phyloP scores from a whole-genome alignment of 2,329 filamentous ascomycete genomes.

The Hypoxylon sp. region DNA sequence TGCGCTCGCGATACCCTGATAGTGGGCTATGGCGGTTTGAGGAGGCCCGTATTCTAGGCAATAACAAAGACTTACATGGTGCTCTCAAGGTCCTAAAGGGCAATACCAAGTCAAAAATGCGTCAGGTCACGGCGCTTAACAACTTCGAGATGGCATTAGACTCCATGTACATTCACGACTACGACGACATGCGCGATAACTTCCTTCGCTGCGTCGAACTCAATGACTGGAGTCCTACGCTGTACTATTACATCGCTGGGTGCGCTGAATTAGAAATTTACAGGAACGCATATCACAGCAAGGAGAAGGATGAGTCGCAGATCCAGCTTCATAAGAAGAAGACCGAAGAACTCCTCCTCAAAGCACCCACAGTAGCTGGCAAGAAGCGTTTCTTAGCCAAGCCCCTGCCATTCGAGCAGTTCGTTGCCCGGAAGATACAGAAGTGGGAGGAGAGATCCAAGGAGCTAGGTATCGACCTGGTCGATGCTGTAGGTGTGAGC shows the following conservation, averaged over 20 bases:
- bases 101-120: slow-evolving; percentile 78
- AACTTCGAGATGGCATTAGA: slow-evolving; percentile 87
- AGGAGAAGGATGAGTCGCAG: slow-evolving; percentile 56
- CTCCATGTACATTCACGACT: slow-evolving; percentile 84
- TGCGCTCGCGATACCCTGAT: slow-evolving; percentile 84
- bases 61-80: slow-evolving; percentile 74
- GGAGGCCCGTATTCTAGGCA: slow-evolving; percentile 82
- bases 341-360: slow-evolving; percentile 79
- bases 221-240: slow-evolving; percentile 90
- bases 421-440: slow-evolving; percentile 83
- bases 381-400: slow-evolving; percentile 92
- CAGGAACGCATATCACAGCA: slow-evolving; percentile 68
- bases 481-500: slow-evolving; percentile 84
- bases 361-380: slow-evolving; percentile 80
- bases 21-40: slow-evolving; percentile 90
- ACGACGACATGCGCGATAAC: slow-evolving; percentile 77
- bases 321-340: slow-evolving; percentile 71
- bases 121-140: slow-evolving; percentile 87
- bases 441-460: slow-evolving; percentile 89
- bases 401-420: slow-evolving; percentile 90
- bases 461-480: slow-evolving; percentile 74
- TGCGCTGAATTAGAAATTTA: slow-evolving; percentile 86
- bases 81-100: slow-evolving; percentile 76
- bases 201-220: slow-evolving; percentile 83
- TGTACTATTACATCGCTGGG: slow-evolving; percentile 93